These are phyloP conservation scores for Euptelea pleiosperma DNA, from an alignment of 164 flowering plant genomes.

Conservation along the genomic window DNA sequence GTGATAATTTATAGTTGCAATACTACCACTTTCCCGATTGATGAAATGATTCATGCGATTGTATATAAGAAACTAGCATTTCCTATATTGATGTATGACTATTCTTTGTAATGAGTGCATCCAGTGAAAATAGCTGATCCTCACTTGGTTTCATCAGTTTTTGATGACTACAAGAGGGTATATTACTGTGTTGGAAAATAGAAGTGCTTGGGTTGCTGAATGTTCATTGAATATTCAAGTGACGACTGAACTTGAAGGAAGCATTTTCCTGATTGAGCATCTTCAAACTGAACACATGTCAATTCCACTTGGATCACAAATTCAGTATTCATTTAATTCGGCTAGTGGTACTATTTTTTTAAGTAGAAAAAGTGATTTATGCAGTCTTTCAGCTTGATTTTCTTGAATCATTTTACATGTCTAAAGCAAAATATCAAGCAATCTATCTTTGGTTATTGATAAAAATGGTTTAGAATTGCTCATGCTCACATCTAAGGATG, in stretches of 20 bases:
- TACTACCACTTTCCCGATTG: background rate
- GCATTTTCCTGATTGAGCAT: slow-evolving; percentile 60
- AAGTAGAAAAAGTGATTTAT: background rate
- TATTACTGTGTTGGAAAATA: slow-evolving; percentile 71
- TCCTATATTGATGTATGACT: too few species aligned
- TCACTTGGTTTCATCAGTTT: slow-evolving; percentile 84
- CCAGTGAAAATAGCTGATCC: too few species aligned
- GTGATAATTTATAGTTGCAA: too few species aligned
- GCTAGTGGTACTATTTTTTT: slow-evolving; percentile 31
- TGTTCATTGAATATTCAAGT: slow-evolving; percentile 78
- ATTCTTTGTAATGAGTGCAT: too few species aligned
- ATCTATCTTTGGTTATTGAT: too few species aligned
- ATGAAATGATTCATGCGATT: background rate
- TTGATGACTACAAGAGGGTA: slow-evolving; percentile 62
- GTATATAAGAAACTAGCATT: too few species aligned
- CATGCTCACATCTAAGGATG: too few species aligned
- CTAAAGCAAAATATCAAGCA: too few species aligned
- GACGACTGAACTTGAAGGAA: slow-evolving; percentile 62
- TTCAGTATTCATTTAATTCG: slow-evolving; percentile 65
- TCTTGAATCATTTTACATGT: too few species aligned
- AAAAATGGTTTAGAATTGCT: too few species aligned
- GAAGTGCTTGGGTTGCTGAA: slow-evolving; percentile 61
- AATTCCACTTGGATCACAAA: slow-evolving; percentile 49
- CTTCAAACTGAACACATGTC: slow-evolving; percentile 56
- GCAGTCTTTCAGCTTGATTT: too few species aligned